Conservation (phyloP, 2,329 filamentous ascomycete species). For the Didymosphaeria variabile region DNA sequence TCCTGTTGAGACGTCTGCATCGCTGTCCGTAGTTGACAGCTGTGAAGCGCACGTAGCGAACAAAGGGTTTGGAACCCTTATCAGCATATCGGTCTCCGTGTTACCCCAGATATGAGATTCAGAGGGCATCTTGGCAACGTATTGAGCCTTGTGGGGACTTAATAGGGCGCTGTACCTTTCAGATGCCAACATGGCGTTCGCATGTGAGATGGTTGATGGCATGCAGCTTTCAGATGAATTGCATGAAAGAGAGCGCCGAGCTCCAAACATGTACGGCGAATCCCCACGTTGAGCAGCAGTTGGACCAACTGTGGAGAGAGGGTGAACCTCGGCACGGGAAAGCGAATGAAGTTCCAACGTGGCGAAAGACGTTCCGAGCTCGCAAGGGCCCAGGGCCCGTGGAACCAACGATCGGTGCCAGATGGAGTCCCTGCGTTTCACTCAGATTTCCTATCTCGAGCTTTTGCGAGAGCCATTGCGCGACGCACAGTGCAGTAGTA, state of each 20-base stretch:
- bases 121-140: no score
- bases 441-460: constrained; percentile 7
- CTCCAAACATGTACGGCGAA: not conserved
- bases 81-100: no score
- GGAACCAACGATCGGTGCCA: constrained; percentile 10
- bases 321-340: constrained; percentile 4
- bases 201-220: not conserved
- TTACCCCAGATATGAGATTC: no score
- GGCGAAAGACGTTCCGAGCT: constrained; percentile 9
- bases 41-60: no score
- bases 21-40: not conserved
- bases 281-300: constrained; percentile 7
- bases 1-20: not conserved
- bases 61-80: no score
- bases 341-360: constrained; percentile 4
- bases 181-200: not conserved
- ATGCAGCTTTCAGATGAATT: no score
- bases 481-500: not conserved
- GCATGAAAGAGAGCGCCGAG: not conserved
- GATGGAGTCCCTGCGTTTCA: constrained; percentile 7
- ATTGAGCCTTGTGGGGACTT: no score
- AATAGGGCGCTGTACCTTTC: not conserved
- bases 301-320: not conserved
- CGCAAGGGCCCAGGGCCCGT: not conserved
- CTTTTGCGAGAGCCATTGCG: constrained; percentile 1